Conservation (phyloP, 129 eudicot species). For the Saposhnikovia divaricata region DNA sequence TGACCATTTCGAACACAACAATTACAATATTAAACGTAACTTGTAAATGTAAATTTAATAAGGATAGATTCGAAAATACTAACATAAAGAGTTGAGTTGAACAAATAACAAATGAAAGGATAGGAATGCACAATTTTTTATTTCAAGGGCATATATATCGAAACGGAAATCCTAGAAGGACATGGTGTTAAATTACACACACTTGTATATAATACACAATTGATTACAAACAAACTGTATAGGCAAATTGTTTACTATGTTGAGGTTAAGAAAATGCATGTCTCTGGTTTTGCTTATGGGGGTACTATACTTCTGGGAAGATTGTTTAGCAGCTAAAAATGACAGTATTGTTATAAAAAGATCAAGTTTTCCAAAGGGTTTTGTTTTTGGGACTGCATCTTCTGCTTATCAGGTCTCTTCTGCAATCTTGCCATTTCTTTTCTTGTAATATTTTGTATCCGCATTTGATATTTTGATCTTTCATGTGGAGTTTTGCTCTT, state of each 20-base stretch:
- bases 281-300: background rate
- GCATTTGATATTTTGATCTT: no score
- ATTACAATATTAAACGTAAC: no score
- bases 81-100: no score
- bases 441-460: background rate
- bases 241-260: background rate
- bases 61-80: no score
- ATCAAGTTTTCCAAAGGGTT: constrained; percentile 30
- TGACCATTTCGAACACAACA: no score
- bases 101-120: no score
- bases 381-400: constrained; percentile 48
- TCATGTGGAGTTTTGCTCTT: constrained; percentile 2
- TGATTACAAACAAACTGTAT: background rate
- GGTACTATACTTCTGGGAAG: background rate
- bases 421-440: background rate
- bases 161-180: no score
- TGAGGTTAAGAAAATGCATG: background rate
- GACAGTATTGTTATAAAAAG: background rate
- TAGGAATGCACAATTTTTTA: no score
- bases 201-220: no score
- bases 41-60: no score
- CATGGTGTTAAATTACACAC: no score
- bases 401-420: constrained; percentile 40
- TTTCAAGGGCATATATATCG: no score
- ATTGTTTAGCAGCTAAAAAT: background rate